Conservation (phyloP, 495 filamentous ascomycete species). For the Penicillium maclennaniae region DNA sequence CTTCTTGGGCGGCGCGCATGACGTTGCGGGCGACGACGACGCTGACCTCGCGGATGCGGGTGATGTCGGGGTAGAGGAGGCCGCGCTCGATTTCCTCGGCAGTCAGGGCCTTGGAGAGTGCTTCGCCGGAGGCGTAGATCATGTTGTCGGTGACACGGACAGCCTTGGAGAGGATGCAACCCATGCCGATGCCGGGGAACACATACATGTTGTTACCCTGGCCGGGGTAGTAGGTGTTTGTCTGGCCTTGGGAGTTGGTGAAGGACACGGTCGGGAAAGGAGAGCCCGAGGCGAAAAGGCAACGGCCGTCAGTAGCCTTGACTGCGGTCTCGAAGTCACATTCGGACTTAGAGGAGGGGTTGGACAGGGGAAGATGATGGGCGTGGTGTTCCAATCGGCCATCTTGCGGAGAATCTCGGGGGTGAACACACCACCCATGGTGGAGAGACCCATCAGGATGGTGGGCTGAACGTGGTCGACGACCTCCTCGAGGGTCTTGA, state of each 20-base stretch:
- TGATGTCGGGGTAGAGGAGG: constrained; percentile 90
- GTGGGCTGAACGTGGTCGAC: constrained; percentile 92
- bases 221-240: constrained; percentile 76
- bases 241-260: constrained; percentile 56
- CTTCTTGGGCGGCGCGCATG: constrained; percentile 83
- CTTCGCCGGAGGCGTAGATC: constrained; percentile 84
- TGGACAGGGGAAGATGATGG: constrained; percentile 91
- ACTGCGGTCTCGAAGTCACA: constrained; percentile 94
- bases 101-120: constrained; percentile 74
- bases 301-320: constrained; percentile 80
- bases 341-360: constrained; percentile 92
- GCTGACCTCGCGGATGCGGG: constrained; percentile 85
- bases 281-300: constrained; percentile 90
- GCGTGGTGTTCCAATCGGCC: constrained; percentile 72
- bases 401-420: constrained; percentile 80
- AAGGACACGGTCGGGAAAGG: constrained; percentile 74
- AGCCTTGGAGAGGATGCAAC: constrained; percentile 87
- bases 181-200: constrained; percentile 94
- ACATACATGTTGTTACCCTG: constrained; percentile 95
- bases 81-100: constrained; percentile 74
- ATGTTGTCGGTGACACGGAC: constrained; percentile 89
- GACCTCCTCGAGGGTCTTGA: constrained; percentile 83
- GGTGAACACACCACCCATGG: constrained; percentile 91
- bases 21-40: constrained; percentile 85
- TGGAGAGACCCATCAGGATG: constrained; percentile 90